Evolutionary conservation across 441 rosid species (phyloP).

Genomic region (Kokia cookei): DNA sequence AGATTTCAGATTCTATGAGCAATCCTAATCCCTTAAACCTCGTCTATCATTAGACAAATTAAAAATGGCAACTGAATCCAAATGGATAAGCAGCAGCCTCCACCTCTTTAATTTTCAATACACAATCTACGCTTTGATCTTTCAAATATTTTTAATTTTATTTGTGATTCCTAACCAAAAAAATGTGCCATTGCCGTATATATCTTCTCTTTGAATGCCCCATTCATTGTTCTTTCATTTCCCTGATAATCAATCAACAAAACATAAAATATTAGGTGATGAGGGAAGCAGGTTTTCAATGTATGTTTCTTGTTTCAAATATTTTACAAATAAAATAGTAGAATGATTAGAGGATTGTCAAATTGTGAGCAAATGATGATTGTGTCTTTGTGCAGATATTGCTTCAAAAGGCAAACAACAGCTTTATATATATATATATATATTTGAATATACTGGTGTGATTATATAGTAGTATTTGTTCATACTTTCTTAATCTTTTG

Average conservation of each 20-base stretch:
- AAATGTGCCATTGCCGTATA: too few relatives aligned
- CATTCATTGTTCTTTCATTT: background rate
- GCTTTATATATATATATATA: too few relatives aligned
- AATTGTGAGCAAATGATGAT: background rate
- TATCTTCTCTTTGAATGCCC: too few relatives aligned
- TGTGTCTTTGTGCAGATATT: background rate
- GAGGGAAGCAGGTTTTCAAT: background rate
- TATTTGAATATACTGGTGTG: too few relatives aligned
- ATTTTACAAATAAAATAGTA: background rate
- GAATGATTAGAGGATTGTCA: background rate
- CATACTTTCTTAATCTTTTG: too few relatives aligned
- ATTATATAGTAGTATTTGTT: too few relatives aligned
- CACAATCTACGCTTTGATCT: too few relatives aligned
- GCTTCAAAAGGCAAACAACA: background rate
- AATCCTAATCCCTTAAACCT: conserved; percentile 12
- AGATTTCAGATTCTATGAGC: background rate
- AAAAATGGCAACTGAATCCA: background rate
- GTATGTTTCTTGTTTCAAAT: background rate
- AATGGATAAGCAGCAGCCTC: too few relatives aligned
- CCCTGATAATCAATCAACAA: background rate
- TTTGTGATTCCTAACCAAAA: too few relatives aligned
- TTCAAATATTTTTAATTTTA: too few relatives aligned
- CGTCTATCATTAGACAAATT: background rate
- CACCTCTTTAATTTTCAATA: too few relatives aligned
- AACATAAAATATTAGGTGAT: background rate